phyloP scores from a whole-genome alignment of 306 rosid genomes.

The Casuarina glauca region DNA sequence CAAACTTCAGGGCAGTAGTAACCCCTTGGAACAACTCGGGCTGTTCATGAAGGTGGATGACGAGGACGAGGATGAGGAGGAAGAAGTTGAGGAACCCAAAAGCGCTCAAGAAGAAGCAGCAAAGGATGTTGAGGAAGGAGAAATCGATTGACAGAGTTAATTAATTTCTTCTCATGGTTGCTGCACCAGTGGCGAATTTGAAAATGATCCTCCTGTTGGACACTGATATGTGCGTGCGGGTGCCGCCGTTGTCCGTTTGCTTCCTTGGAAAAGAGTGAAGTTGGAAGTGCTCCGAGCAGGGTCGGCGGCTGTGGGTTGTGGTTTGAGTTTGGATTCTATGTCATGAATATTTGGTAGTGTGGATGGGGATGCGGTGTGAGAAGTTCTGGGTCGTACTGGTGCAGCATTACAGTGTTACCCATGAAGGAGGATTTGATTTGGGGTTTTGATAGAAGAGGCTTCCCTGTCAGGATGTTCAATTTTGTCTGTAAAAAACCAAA shows the following conservation, averaged over 20 bases:
- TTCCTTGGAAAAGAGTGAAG: slow-evolving; percentile 20
- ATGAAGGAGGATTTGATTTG: slow-evolving; percentile 25
- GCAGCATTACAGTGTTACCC: background rate
- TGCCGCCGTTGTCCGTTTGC: no score
- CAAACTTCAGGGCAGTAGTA: slow-evolving; percentile 48
- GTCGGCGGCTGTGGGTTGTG: slow-evolving; percentile 25
- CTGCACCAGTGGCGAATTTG: slow-evolving; percentile 8
- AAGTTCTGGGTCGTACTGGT: slow-evolving; percentile 18
- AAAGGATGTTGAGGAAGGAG: slow-evolving; percentile 80
- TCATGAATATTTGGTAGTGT: slow-evolving; percentile 31
- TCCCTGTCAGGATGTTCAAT: slow-evolving; percentile 34
- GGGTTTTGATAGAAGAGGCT: slow-evolving; percentile 31
- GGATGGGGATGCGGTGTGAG: slow-evolving; percentile 28
- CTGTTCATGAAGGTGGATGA: slow-evolving; percentile 59
- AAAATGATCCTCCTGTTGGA: slow-evolving; percentile 16
- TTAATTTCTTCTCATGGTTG: slow-evolving; percentile 4
- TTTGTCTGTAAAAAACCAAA: slow-evolving; percentile 39
- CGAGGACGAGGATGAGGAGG: slow-evolving; percentile 64
- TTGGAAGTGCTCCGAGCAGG: slow-evolving; percentile 26
- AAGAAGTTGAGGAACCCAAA: slow-evolving; percentile 48
- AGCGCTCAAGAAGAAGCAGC: slow-evolving; percentile 44
- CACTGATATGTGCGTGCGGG: background rate
- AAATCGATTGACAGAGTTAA: slow-evolving; percentile 46
- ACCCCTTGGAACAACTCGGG: slow-evolving; percentile 58
- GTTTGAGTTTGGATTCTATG: slow-evolving; percentile 37